These are phyloP conservation scores for Nakazawaea ishiwadae DNA, from an alignment of 805 yeast genomes.

Conservation along the genomic window DNA sequence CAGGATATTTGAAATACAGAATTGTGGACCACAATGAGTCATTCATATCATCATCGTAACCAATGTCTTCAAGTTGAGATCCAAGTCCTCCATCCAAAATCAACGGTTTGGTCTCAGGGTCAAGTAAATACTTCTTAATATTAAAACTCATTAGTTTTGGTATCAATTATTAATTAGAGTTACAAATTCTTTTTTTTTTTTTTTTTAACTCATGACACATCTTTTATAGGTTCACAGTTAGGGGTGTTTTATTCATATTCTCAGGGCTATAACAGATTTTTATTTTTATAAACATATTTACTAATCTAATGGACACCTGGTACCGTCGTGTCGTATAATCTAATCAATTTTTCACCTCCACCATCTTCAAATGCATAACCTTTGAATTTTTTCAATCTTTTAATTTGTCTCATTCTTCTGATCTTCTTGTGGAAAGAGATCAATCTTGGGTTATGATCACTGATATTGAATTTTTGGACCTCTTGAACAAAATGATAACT, in stretches of 20 bases:
- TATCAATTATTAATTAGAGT: background rate
- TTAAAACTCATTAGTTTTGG: background rate
- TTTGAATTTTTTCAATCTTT: conserved; percentile 95
- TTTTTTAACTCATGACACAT: too few relatives aligned
- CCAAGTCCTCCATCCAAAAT: conserved; percentile 65
- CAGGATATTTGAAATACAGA: conserved; percentile 41
- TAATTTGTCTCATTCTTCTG: conserved; percentile 95
- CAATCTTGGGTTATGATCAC: conserved; percentile 92
- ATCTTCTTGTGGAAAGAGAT: conserved; percentile 97
- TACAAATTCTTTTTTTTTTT: background rate
- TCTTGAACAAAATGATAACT: conserved; percentile 94
- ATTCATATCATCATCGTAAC: conserved; percentile 31
- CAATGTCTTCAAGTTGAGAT: conserved; percentile 50
- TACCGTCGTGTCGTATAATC: conserved; percentile 91
- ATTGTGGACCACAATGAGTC: conserved; percentile 60
- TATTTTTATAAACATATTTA: too few relatives aligned
- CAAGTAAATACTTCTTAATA: conserved; percentile 2
- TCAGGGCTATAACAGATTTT: too few relatives aligned
- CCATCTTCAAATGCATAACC: conserved; percentile 98
- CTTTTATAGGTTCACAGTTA: too few relatives aligned
- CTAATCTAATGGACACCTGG: background rate
- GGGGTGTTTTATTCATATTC: too few relatives aligned
- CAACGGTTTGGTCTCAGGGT: conserved; percentile 4
- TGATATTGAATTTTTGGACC: conserved; percentile 91
- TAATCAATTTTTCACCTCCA: conserved; percentile 85